Evolutionary conservation across 192 early-diverging fungal species (phyloP).

Genomic region (Geranomyces variabilis): DNA sequence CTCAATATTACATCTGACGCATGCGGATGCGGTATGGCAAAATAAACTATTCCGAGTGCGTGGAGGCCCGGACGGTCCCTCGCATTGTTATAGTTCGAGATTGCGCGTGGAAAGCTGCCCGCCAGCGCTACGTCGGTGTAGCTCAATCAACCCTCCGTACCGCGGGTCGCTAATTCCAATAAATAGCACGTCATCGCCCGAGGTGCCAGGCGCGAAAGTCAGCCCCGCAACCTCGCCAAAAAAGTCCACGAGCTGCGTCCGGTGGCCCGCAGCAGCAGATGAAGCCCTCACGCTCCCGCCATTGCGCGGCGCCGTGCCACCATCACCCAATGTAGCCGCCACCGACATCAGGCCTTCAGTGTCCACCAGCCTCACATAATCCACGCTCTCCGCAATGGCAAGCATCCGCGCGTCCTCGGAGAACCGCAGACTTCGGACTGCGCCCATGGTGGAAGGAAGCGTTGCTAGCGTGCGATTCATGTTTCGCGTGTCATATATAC

Average conservation of each 20-base stretch:
- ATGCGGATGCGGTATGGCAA: too few relatives aligned
- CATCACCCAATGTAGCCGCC: neutral
- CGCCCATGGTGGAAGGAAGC: slow-evolving; percentile 54
- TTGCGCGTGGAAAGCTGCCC: too few relatives aligned
- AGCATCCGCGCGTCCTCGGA: slow-evolving; percentile 58
- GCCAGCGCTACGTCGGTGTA: too few relatives aligned
- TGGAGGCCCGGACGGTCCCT: too few relatives aligned
- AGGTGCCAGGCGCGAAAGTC: slow-evolving; percentile 54
- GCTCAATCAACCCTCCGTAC: slow-evolving; percentile 25
- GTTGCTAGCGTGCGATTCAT: slow-evolving; percentile 54
- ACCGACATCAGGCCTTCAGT: neutral
- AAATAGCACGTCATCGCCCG: slow-evolving; percentile 44
- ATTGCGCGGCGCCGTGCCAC: too few relatives aligned
- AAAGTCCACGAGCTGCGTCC: slow-evolving; percentile 65
- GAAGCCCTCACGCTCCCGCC: too few relatives aligned
- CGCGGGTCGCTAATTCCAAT: slow-evolving; percentile 57
- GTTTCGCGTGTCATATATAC: slow-evolving; percentile 70
- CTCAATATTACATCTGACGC: too few relatives aligned
- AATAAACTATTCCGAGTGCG: too few relatives aligned
- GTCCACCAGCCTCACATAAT: slow-evolving; percentile 71
- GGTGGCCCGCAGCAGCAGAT: neutral
- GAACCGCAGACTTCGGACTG: slow-evolving; percentile 64
- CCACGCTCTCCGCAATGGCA: slow-evolving; percentile 63
- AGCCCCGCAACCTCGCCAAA: slow-evolving; percentile 74
- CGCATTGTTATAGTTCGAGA: too few relatives aligned